Evolutionary conservation across 2,329 filamentous ascomycete species (phyloP), one percentile per base, ranked within the genome.

Genomic region (Alternaria alternata): DNA sequence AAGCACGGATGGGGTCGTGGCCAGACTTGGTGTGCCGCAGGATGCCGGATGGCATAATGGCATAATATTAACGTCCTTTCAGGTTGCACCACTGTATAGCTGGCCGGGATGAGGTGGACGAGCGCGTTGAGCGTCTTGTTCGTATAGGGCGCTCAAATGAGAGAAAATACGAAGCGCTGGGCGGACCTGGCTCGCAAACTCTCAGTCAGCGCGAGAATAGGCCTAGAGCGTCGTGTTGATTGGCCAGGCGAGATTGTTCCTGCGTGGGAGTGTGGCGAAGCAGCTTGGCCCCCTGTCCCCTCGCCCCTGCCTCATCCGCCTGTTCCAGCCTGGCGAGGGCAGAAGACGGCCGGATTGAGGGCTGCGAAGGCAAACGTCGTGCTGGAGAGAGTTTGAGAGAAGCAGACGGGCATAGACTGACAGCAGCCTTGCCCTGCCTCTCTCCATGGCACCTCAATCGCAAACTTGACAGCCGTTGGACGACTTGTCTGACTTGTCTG

Each of bases 251-350:
- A 65, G 54, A 64, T 64, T 64, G 65, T 64, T 59, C 64, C 59
- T 67, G 62, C 62, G 59, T 65, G 34, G 48, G 62, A 70, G 54
- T 67, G 69, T 70, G 69, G 69, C 69, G 69, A 63, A 72, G 69
- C 67, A 55, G 11, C 24, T 22, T 41, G 2, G 12, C 32, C 48
- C 32, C 49, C 32, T 30, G 49, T 39, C 54, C 52, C 62, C 58
- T 56, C 63, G 63, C 54, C 18, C 57, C 41, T 64, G 54, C 66
- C 67, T 55, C 49, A 63, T 66, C 59, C 66, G 62, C 59, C 52
- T 30, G 46, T 52, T 54, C 42, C 59, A 57, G 56, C 42, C 20
- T 44, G 39, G 28, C 44, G 28, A 12, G 39, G 42, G 41, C 38
- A 58, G 46, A 48, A 46, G 9, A 44, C 42, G 26, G 30, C 61